phyloP scores from a whole-genome alignment of 2,329 filamentous ascomycete species.

The Colletotrichum nymphaeae region DNA sequence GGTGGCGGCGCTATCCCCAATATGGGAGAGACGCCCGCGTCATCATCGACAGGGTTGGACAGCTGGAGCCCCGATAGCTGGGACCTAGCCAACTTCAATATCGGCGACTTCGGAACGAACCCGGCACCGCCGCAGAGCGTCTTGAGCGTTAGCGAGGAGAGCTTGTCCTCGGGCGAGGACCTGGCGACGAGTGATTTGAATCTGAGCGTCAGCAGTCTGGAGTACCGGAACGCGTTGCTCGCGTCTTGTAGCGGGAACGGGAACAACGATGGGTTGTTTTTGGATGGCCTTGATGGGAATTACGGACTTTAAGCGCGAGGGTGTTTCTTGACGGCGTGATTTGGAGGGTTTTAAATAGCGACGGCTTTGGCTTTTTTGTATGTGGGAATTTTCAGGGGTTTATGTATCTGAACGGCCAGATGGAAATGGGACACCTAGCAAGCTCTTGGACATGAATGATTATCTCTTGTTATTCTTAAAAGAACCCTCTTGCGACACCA shows the following conservation, averaged over 20 bases:
- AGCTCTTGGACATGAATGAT: neutral
- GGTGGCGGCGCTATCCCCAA: conserved; percentile 53
- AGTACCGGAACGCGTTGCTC: conserved; percentile 46
- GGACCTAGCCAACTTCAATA: conserved; percentile 63
- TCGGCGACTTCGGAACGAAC: conserved; percentile 58
- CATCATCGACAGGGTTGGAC: conserved; percentile 46
- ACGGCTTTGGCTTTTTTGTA: conserved; percentile 16
- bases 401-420: neutral
- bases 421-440: neutral
- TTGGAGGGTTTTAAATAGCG: neutral
- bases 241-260: conserved; percentile 34
- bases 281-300: conserved; percentile 57
- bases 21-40: conserved; percentile 57
- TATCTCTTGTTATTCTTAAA: neutral
- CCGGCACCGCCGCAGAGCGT: conserved; percentile 62
- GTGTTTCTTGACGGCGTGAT: neutral
- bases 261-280: conserved; percentile 40
- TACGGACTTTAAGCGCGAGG: conserved; percentile 46
- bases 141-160: conserved; percentile 68
- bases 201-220: conserved; percentile 48
- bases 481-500: no score
- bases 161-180: conserved; percentile 67
- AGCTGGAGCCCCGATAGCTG: conserved; percentile 70
- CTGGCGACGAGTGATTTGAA: conserved; percentile 40
- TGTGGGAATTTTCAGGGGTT: neutral